Conservation (phyloP, 495 filamentous ascomycete species). For the Echria macrotheca region DNA sequence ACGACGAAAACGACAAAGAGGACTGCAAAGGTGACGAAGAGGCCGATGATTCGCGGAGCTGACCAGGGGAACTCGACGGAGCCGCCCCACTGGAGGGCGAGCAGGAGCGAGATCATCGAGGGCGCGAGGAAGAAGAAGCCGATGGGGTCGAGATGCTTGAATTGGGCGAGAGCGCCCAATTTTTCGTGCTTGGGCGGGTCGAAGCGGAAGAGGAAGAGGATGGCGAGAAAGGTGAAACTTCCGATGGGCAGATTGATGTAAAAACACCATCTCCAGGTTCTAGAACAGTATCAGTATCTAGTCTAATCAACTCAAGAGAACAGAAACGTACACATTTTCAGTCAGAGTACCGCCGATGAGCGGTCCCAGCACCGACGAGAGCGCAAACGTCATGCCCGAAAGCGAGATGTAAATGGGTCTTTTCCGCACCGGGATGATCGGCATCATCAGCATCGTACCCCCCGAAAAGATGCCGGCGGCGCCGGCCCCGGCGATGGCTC, state of each 20-base stretch:
- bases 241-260: constrained; percentile 70
- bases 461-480: constrained; percentile 36
- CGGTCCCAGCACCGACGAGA: constrained; percentile 64
- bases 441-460: constrained; percentile 18
- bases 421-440: constrained; percentile 39
- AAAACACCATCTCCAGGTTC: constrained; percentile 72
- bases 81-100: constrained; percentile 80
- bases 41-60: constrained; percentile 32
- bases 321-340: neutral
- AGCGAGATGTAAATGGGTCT: constrained; percentile 39
- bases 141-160: constrained; percentile 55
- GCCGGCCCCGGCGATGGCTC: constrained; percentile 50
- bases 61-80: constrained; percentile 51
- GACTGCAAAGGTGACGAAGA: constrained; percentile 39
- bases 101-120: constrained; percentile 56
- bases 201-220: constrained; percentile 50
- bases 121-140: constrained; percentile 61
- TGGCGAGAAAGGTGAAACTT: constrained; percentile 52
- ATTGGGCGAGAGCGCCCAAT: constrained; percentile 36
- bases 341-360: constrained; percentile 52
- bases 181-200: constrained; percentile 32
- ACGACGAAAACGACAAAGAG: constrained; percentile 40
- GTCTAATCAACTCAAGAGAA: neutral
- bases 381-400: constrained; percentile 51
- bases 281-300: constrained; percentile 24